Evolutionary conservation across 1,284 basidiomycete genomes (phyloP), one percentile per base, ranked within the genome.

Genomic region (Moesziomyces aphidis): DNA sequence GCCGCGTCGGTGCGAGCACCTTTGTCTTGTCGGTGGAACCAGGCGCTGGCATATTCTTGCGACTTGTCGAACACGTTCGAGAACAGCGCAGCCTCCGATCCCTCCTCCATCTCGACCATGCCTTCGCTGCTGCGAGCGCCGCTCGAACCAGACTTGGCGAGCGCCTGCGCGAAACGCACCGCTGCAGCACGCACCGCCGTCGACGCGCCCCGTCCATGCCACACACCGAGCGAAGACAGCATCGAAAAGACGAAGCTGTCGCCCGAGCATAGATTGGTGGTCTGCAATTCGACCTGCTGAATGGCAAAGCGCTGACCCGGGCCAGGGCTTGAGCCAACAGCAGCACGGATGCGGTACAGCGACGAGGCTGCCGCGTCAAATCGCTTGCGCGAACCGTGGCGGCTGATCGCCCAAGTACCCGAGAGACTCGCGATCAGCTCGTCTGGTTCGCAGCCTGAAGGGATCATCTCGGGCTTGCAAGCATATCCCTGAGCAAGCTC

Each of bases 261-360:
- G 21, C 61, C 70, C 2, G 81, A 83, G 71, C 77, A 80, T 6
- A 83, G 66, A 46, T 65, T 75, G n/a, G 66, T 55, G 15, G 80
- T 71, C 22, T 49, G 57, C 54, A 73, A 49, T n/a, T 77, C 72
- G 15, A 80, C 73, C 50, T 82, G 79, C 54, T 80, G 76, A 39
- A 82, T 73, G 8, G 71, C 49, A 22, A 75, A 67, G 17, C 45
- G 51, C 19, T 62, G 60, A 13, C 56, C 53, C 8, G 49, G 28
- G 42, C 44, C 67, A 6, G 34, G n/a, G 9, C 43, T 46, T 5
- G 61, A 21, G 34, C 9, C 56, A 22, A 65, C 48, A 44, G 65
- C 57, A 22, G 58, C 53, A 52, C 69, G 70, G 21, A 81, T 64
- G 36, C 76, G 69, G 52, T 77, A 82, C n/a, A 80, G 44, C 3